These are phyloP conservation scores for Coniferiporia weirii DNA, from an alignment of 1,284 basidiomycete genomes.

Conservation along the genomic window DNA sequence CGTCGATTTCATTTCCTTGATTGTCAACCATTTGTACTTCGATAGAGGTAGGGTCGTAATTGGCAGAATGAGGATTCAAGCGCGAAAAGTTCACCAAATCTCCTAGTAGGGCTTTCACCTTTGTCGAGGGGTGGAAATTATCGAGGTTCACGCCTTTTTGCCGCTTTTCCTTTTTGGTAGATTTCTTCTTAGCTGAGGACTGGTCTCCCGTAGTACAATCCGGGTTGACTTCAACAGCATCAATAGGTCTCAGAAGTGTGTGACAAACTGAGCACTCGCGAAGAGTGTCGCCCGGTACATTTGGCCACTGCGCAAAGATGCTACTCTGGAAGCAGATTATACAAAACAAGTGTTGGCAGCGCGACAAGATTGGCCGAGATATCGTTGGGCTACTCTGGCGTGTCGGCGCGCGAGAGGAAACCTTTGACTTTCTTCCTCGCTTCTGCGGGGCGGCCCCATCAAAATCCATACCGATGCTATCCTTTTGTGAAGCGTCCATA, in stretches of 20 bases:
- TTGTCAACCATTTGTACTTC: slow-evolving; percentile 73
- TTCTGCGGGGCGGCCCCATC: slow-evolving; percentile 50
- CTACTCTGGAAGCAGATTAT: slow-evolving; percentile 72
- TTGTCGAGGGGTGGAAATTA: slow-evolving; percentile 76
- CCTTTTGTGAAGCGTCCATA: slow-evolving; percentile 41
- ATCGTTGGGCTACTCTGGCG: slow-evolving; percentile 61
- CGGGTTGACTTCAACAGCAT: slow-evolving; percentile 74
- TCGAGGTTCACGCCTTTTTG: slow-evolving; percentile 50
- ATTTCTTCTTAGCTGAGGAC: slow-evolving; percentile 51
- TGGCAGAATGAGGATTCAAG: slow-evolving; percentile 76
- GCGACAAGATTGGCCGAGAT: slow-evolving; percentile 70
- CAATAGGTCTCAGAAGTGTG: slow-evolving; percentile 50
- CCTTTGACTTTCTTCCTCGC: slow-evolving; percentile 59
- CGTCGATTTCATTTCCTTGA: slow-evolving; percentile 64
- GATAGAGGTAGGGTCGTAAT: slow-evolving; percentile 70
- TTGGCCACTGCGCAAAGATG: slow-evolving; percentile 77
- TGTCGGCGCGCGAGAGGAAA: slow-evolving; percentile 50
- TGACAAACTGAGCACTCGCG: slow-evolving; percentile 76
- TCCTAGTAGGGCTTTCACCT: slow-evolving; percentile 72
- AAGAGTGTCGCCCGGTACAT: slow-evolving; percentile 48
- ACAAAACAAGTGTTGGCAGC: slow-evolving; percentile 93
- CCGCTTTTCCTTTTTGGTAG: slow-evolving; percentile 64
- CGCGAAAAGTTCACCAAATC: slow-evolving; percentile 76
- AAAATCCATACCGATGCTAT: slow-evolving; percentile 42
- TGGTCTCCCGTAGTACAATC: slow-evolving; percentile 38